Evolutionary conservation across 1,284 basidiomycete genomes (phyloP), one percentile per base, ranked within the genome.

Genomic region (Microbotryomycetes sp.): DNA sequence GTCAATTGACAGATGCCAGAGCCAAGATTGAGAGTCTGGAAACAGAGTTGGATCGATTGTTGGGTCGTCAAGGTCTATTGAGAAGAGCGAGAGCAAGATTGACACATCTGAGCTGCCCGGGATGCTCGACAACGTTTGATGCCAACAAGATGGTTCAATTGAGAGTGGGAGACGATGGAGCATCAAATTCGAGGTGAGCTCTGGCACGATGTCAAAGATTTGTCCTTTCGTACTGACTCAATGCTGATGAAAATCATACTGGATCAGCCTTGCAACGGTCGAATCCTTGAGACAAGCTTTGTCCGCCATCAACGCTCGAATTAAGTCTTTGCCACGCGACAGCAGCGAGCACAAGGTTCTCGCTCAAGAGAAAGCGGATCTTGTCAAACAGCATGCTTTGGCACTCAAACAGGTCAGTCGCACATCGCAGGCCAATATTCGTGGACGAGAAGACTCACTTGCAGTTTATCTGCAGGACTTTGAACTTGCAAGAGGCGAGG

Each of bases 1-100:
- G 77, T 19, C 84, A 84, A 63, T 81, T 90, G 3, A 84, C 86
- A 65, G 85, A 87, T 62, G 85, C 87, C 1, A 81, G 83, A 6
- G 73, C 77, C 3, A 80, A 77, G 64, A 84, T 86, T 25, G 73
- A 76, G 3, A 66, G 74, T 1, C 77, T 90, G 29, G 86, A 90
- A 73, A 82, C 83, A 42, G 85, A 89, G 68, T 78, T 86, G 47
- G 81, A 67, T 14, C 47, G 58, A 12, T 45, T 70, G 12, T 32
- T 67, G 14, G 65, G 65, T 9, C 51, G 50, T 6, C 53, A 66
- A 16, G 70, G 69, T 1, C 62, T 57, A n/a, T 60, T 69, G 14
- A 57, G 65, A 54, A 48, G 60, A 9, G 67, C 60, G 3, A 52
- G 52, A 30, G 56, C 60, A 4, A 59, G 66, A 47, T 45, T 71